Evolutionary conservation across 805 yeast genomes (phyloP).

Genomic region (Suhomyces faveliae): DNA sequence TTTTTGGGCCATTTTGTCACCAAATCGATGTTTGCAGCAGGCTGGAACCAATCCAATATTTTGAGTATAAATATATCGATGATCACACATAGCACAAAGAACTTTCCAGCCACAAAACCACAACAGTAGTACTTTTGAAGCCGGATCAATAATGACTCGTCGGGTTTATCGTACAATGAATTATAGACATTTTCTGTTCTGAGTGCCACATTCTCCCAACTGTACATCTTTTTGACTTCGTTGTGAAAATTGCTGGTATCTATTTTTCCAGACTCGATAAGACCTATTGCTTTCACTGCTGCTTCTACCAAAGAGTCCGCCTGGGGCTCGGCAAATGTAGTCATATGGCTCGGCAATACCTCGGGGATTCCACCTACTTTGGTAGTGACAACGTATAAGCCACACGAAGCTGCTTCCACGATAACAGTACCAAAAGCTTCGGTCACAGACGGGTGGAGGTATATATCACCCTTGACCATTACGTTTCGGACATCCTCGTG

Average conservation of each 20-base stretch:
- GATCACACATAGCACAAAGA: conserved; percentile 76
- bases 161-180: conserved; percentile 38
- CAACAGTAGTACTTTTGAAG: conserved; percentile 64
- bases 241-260: conserved; percentile 78
- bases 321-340: conserved; percentile 84
- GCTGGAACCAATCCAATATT: conserved; percentile 69
- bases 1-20: conserved; percentile 77
- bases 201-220: conserved; percentile 85
- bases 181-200: conserved; percentile 84
- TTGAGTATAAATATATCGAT: conserved; percentile 69
- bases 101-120: conserved; percentile 82
- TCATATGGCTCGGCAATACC: conserved; percentile 90
- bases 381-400: conserved; percentile 88
- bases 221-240: conserved; percentile 78
- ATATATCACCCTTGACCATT: conserved; percentile 91
- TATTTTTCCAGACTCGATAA: conserved; percentile 54
- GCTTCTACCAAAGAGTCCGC: conserved; percentile 78
- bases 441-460: conserved; percentile 88
- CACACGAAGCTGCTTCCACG: conserved; percentile 97
- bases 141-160: conserved; percentile 57
- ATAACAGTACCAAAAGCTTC: conserved; percentile 98
- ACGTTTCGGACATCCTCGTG: conserved; percentile 93
- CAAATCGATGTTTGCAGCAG: conserved; percentile 64
- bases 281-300: conserved; percentile 64
- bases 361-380: conserved; percentile 98